Evolutionary conservation across 78 protist species (phyloP), one percentile per base, ranked within the genome.

Genomic region (Dictyostelium brefeldianum): DNA sequence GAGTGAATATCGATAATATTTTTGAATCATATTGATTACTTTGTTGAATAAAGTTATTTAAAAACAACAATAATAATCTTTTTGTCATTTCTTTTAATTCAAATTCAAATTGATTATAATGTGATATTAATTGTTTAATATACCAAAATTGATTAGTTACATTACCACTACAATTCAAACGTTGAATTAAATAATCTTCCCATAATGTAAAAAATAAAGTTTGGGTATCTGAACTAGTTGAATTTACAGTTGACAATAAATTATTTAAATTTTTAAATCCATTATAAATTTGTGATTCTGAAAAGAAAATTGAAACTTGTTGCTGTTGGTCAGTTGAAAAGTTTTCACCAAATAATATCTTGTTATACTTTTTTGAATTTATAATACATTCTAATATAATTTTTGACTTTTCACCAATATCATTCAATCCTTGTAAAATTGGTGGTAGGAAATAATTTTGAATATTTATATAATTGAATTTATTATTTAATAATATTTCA

Each of bases 51-150:
- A 73, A 46, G 46, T 47, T 36, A 46, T 20, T 73, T 46, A 73
- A 73, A 11, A 47, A 73, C 7, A 5, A 27, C 6, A 46, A 18
- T 73, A 73, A n/a, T 36, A 73, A 46, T n/a, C 79, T 51, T 46
- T 73, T 73, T 11, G 79, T 46, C 79, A 73, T 73, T 46, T 73
- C 79, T 46, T 47, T 73, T 36, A 73, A 47, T 46, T 73, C 79
- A 5, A 73, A 73, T 46, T 36, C 59, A 46, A 73, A 73, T 73
- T n/a, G 27, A 73, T 73, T 73, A 46, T 29, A 73, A 47, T 73
- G 56, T 43, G 22, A 31, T 12, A 73, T n/a, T 54, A 73, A 22
- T 46, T 73, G 79, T 46, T 47, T 73, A 5, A 73, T 47, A 46
- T 47, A 47, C 79, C 79, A 73, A 73, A 43, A 73, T 73, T 46